Base-by-base conservation (phyloP, 371 early-diverging fungal genomes). In the Mortierella sp. region DNA sequence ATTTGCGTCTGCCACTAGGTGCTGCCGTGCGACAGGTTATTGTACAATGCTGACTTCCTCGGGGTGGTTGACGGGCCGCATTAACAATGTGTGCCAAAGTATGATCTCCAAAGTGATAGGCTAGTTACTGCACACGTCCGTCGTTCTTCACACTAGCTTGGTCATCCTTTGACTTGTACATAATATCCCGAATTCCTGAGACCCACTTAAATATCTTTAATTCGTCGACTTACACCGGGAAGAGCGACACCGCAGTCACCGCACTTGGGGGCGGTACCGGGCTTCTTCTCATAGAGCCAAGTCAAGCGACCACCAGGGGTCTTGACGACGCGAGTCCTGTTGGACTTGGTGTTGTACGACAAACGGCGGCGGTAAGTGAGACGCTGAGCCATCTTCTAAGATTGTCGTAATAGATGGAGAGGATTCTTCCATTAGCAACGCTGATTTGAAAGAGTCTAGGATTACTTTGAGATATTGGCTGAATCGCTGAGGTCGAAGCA, bases 341-440 rank as follows among this genome's bases (percentile, higher is more conserved):
- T 99, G 86, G 97, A 97, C 88, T 94, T 94, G 86, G 99, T 99
- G 96, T 98, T 97, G 96, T 98, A 99, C 78, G 98, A 97, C 81
- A 96, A 91, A 85, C 97, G 94, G 84, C 98, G 94, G 87, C 98
- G 93, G 94, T 98, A 99, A 76, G 95, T 96, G 78, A 98, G 92
- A 90, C 99, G 96, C 91, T 97, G 97, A 86, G 87, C 92, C 93
- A 93, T 93, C 83, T 81, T 81, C 75, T 81, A 77, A 43, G 10
- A 62, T 39, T 24, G 40, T 37, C 37, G 61, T 37, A 35, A 37
- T 30, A 22, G n/a, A 43, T 14, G 24, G 18, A 62, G n/a, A 62
- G 24, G 26, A 43, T 45, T 62, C 62, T 20, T 62, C 62, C 28
- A 22, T 62, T 62, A 62, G 62, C 61, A 22, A 49, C 49, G 49